Conservation (phyloP, 2,329 filamentous ascomycete genomes). For the Dactylellina sp. region DNA sequence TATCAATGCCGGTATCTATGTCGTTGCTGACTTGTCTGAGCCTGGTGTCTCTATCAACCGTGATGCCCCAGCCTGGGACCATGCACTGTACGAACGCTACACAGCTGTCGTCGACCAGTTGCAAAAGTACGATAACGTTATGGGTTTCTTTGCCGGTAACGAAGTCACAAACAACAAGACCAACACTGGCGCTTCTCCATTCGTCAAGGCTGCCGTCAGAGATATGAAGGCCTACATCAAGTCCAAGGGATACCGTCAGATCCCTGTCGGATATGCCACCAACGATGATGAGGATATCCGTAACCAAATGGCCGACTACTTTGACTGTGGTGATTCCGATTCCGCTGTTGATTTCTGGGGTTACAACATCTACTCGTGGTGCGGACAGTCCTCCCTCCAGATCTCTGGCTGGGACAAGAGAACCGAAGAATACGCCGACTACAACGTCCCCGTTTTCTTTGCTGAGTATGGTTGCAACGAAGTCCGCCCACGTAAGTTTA, state of each 20-base stretch:
- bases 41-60: constrained; percentile 87
- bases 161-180: constrained; percentile 90
- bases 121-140: constrained; percentile 84
- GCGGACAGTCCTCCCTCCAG: constrained; percentile 81
- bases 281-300: constrained; percentile 90
- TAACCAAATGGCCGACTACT: constrained; percentile 85
- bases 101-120: constrained; percentile 84
- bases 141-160: constrained; percentile 99
- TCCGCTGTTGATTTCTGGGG: constrained; percentile 94
- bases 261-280: constrained; percentile 95
- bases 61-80: constrained; percentile 80
- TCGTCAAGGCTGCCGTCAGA: constrained; percentile 96
- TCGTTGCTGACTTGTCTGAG: constrained; percentile 89
- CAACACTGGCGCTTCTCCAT: constrained; percentile 91
- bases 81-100: constrained; percentile 82
- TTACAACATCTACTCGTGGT: constrained; percentile 99
- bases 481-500: constrained; percentile 77
- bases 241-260: constrained; percentile 77
- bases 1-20: constrained; percentile 88
- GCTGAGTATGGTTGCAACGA: constrained; percentile 97
- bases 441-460: constrained; percentile 96
- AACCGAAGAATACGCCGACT: constrained; percentile 86
- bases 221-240: constrained; percentile 96
- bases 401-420: constrained; percentile 83
- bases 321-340: constrained; percentile 82